Percentiles rank a stretch among this genome's conserved stretches.
These are phyloP conservation scores for Salvia rosmarinus DNA, from an alignment of 257 asterid species.

Conservation along the genomic window DNA sequence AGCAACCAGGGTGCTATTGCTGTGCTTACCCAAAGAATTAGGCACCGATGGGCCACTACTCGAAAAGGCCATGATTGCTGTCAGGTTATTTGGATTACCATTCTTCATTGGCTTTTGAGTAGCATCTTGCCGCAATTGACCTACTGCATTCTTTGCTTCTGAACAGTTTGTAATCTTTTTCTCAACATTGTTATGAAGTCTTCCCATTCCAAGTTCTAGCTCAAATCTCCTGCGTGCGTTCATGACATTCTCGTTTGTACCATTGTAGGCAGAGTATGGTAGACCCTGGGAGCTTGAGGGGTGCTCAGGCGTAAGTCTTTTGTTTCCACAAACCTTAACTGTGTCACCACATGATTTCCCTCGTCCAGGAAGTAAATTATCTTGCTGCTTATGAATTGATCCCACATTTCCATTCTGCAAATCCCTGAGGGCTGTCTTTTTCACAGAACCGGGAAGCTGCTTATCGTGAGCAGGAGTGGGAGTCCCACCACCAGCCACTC, in stretches of 20 bases:
- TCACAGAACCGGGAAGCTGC: slow-evolving; percentile 47
- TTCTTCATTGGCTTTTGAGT: slow-evolving; percentile 51
- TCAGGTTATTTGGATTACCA: slow-evolving; percentile 41
- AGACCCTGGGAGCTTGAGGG: slow-evolving; percentile 62
- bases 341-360: slow-evolving; percentile 56
- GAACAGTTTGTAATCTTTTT: slow-evolving; percentile 46
- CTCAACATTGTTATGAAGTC: slow-evolving; percentile 57
- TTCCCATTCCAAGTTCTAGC: slow-evolving; percentile 82
- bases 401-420: slow-evolving; percentile 75
- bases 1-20: slow-evolving; percentile 45
- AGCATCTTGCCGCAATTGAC: slow-evolving; percentile 47
- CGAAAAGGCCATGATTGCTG: slow-evolving; percentile 46
- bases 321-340: slow-evolving; percentile 68
- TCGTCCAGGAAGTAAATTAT: slow-evolving; percentile 44
- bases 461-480: slow-evolving; percentile 53
- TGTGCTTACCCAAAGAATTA: slow-evolving; percentile 50
- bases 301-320: slow-evolving; percentile 81
- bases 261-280: slow-evolving; percentile 50
- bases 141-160: slow-evolving; percentile 44
- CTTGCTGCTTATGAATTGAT: slow-evolving; percentile 52
- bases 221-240: slow-evolving; percentile 89
- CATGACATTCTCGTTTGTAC: slow-evolving; percentile 73
- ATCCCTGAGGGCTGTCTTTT: slow-evolving; percentile 84
- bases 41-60: slow-evolving; percentile 55
- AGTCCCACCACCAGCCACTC: slow-evolving; percentile 42